These are phyloP conservation scores for Penicillium olsonii DNA, from an alignment of 2,329 filamentous ascomycete species.

Conservation along the genomic window DNA sequence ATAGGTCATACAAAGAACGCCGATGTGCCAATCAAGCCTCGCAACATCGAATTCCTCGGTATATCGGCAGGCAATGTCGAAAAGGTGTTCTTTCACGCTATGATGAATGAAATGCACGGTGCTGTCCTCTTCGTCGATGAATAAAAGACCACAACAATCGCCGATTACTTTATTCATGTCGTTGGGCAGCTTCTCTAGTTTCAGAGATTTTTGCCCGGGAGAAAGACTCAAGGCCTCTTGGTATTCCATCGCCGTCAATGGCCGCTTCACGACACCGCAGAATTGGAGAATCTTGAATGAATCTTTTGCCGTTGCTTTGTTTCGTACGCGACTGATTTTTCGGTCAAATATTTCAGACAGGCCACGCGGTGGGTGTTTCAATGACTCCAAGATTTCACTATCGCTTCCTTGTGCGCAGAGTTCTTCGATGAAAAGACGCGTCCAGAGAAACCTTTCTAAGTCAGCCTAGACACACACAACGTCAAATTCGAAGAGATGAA, in stretches of 20 bases:
- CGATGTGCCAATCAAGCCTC: conserved; percentile 2
- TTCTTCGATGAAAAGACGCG: conserved; percentile 17
- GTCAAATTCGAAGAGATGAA: too few relatives aligned
- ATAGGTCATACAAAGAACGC: conserved; percentile 14
- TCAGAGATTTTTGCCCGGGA: conserved; percentile 3
- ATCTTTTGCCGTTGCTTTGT: neutral
- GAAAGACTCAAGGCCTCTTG: conserved; percentile 6
- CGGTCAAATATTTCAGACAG: conserved; percentile 4
- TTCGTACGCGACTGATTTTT: conserved; percentile 1
- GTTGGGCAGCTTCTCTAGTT: conserved; percentile 9
- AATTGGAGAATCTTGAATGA: conserved; percentile 3
- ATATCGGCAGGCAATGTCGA: too few relatives aligned
- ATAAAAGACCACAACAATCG: conserved; percentile 15
- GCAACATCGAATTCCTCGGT: neutral
- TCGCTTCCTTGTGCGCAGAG: conserved; percentile 19
- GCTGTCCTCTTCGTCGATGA: conserved; percentile 19
- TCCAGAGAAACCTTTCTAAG: conserved; percentile 21
- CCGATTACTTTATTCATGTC: conserved; percentile 15
- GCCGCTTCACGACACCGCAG: conserved; percentile 5
- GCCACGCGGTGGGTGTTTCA: neutral
- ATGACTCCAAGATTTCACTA: conserved; percentile 15
- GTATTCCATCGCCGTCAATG: conserved; percentile 2
- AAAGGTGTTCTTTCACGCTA: conserved; percentile 13
- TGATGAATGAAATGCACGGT: conserved; percentile 13
- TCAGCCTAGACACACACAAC: neutral